Evolutionary conservation across 306 rosid genomes (phyloP).

Genomic region (Prunus mume): DNA sequence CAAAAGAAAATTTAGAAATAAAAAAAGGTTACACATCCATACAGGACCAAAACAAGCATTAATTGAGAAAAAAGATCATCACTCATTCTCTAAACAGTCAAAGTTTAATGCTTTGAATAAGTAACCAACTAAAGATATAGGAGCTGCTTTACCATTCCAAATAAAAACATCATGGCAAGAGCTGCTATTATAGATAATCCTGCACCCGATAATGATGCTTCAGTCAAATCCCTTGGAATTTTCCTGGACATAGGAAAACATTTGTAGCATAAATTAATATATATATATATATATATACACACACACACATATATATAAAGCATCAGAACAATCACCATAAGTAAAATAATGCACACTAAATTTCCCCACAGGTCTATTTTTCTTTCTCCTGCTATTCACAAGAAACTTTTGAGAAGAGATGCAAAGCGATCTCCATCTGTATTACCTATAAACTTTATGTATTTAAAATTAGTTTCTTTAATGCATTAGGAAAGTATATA

Average conservation of each 20-base stretch:
- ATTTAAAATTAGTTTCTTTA: neutral
- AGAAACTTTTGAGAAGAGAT: neutral
- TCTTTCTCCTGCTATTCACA: neutral
- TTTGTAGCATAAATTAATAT: neutral
- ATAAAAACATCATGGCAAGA: constrained; percentile 74
- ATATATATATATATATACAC: neutral
- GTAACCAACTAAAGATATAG: constrained; percentile 10
- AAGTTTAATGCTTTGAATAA: neutral
- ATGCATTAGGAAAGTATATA: neutral
- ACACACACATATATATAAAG: neutral
- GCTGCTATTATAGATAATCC: constrained; percentile 91
- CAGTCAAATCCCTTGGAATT: constrained; percentile 97
- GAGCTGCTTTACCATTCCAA: constrained; percentile 81
- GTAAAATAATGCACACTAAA: neutral
- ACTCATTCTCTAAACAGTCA: neutral
- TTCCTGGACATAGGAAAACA: constrained; percentile 54
- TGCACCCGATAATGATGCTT: constrained; percentile 92
- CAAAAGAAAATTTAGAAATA: neutral
- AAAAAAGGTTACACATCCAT: neutral
- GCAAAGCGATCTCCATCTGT: neutral
- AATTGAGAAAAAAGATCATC: neutral
- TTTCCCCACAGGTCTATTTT: neutral
- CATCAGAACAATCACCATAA: neutral
- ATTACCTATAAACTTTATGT: neutral
- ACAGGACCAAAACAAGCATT: neutral